These are phyloP conservation scores for Zostera marina DNA, from an alignment of 116 monocot genomes.

Conservation along the genomic window DNA sequence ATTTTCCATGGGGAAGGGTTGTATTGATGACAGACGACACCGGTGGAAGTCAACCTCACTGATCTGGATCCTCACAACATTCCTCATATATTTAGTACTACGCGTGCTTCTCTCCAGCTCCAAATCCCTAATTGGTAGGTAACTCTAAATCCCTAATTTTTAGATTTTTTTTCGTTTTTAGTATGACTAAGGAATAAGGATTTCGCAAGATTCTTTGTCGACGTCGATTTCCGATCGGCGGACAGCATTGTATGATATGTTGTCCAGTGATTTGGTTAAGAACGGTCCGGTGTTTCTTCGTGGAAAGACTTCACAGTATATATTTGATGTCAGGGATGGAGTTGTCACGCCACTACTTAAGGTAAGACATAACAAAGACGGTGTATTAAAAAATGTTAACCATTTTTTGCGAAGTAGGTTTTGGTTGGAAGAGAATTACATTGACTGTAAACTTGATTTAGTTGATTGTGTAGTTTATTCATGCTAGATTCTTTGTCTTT, in stretches of 20 bases:
- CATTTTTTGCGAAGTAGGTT: too few species aligned
- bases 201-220: background rate
- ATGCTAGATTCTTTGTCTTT: background rate
- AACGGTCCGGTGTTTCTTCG: slow-evolving; percentile 49
- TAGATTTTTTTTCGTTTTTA: background rate
- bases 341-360: slow-evolving; percentile 39
- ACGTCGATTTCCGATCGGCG: slow-evolving; percentile 25
- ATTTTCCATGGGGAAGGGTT: background rate
- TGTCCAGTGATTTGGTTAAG: slow-evolving; percentile 67
- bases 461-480: too few species aligned
- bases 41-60: slow-evolving; percentile 1
- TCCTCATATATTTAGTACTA: slow-evolving; percentile 1
- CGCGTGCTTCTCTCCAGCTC: slow-evolving; percentile 2
- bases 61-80: background rate
- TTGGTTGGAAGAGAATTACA: background rate
- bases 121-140: background rate
- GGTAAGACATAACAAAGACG: slow-evolving; percentile 14
- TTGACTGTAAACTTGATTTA: too few species aligned
- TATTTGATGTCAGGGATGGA: slow-evolving; percentile 45
- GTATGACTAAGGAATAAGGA: background rate
- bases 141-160: background rate
- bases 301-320: slow-evolving; percentile 81
- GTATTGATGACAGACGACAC: background rate
- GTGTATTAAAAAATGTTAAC: background rate
- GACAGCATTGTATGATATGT: slow-evolving; percentile 47